Evolutionary conservation across 139 green algal species (phyloP), one percentile per base, ranked within the genome.

Genomic region (Haematococcus lacustris): DNA sequence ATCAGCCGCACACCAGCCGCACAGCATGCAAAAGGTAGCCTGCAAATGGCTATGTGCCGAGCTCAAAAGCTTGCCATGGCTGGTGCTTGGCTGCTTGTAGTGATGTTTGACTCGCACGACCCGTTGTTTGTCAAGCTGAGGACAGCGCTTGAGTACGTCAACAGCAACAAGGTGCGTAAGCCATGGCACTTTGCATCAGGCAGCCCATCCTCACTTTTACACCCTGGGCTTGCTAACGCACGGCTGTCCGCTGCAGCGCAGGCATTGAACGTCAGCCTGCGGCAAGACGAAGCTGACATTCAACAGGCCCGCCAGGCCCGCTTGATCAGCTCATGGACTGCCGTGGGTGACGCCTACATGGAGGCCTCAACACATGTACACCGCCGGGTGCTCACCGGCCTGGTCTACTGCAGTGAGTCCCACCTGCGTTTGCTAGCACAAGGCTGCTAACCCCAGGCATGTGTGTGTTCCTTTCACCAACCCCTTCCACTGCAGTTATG

Each of bases 31-130:
- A n/a, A n/a, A n/a, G n/a, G n/a, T n/a, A n/a, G n/a, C n/a, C n/a
- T n/a, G n/a, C n/a, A n/a, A n/a, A n/a, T n/a, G n/a, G n/a, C n/a
- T n/a, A n/a, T n/a, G n/a, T n/a, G n/a, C n/a, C n/a, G n/a, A n/a
- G n/a, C n/a, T n/a, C n/a, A n/a, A n/a, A n/a, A n/a, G n/a, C n/a
- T n/a, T n/a, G n/a, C n/a, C n/a, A n/a, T n/a, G n/a, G n/a, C n/a
- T n/a, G n/a, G n/a, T n/a, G n/a, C n/a, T n/a, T n/a, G n/a, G n/a
- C n/a, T n/a, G n/a, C n/a, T n/a, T n/a, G n/a, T n/a, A n/a, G n/a
- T 72, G 7, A 43, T 72, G 47, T 72, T 72, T 64, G 67, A 72
- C 39, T 72, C 64, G 43, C 67, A 72, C 32, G 67, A 72, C 67
- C 67, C 67, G 23, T 32, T 72, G 13, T 72, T 72, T 47, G 67